Evolutionary conservation across 768 basidiomycete species (phyloP), one percentile per base, ranked within the genome.

Genomic region (Auricularia sp.): DNA sequence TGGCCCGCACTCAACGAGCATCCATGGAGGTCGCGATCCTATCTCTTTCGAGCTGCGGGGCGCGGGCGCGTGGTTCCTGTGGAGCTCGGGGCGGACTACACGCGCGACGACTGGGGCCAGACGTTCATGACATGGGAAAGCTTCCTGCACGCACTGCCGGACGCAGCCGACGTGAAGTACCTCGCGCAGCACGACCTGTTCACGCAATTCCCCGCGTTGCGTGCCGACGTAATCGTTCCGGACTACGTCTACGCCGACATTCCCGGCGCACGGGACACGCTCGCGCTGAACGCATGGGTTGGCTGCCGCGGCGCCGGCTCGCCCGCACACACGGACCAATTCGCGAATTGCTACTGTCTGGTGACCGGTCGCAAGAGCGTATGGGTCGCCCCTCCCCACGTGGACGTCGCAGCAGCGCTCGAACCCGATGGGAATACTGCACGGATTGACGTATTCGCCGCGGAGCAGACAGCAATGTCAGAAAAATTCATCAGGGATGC

Each of bases 101-200:
- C 91, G 35, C 76, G 79, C 11, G 82, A 83, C 23, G 83, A 83
- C 58, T 99, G 97, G 97, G 81, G 81, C 1, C 96, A 96, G 73
- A 75, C 76, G 67, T 77, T 98, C 63, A 83, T 97, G 74, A 69
- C 73, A 23, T 97, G 93, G 86, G 85, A 89, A 42, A 79, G 78
- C 1, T 94, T 98, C 72, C 77, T 98, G 6, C 68, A 77, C 64
- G 73, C 77, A 66, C 68, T 87, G 39, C 68, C 63, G 64, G 29
- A 61, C 64, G n/a, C 53, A 70, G 70, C 6, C 64, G 36, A 62
- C 11, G 72, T 77, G 14, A 68, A 87, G 43, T 99, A 99, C 73
- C 84, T 99, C 54, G 97, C 97, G 0, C 97, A 99, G 71, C 87
- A 99, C 75, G 83, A 86, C 68, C 81, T 99, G 14, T 78, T 95